Evolutionary conservation across 106 monocot species (phyloP), one percentile per base, ranked within the genome.

Genomic region (Chionographis japonica): DNA sequence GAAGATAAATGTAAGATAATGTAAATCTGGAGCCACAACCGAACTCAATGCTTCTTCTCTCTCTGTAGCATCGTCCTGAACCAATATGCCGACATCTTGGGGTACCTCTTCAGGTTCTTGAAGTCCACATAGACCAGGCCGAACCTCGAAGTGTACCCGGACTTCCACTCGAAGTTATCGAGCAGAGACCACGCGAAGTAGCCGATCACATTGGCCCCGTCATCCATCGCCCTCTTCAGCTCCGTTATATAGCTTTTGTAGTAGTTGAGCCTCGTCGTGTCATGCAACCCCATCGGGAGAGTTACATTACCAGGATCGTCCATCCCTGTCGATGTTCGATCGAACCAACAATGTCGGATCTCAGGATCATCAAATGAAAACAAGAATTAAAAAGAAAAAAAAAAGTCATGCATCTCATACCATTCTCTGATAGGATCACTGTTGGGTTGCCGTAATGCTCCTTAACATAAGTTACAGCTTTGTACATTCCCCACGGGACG

Each of bases 401-500:
- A 46, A 46, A 46, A 46, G 5, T 2, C 5, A 10, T 46, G 5
- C 46, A 10, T 5, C 9, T 5, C 3, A 36, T 83, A 89, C 97
- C 97, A 73, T 93, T 98, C 81, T 98, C 97, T 10, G 92, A 80
- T 8, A 98, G 72, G 61, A 98, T 83, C 16, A 98, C 63, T 38
- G 80, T 81, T 18, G 92, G 97, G 63, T 93, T 92, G 18, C 74
- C 76, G 56, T 92, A 98, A 8, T 73, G 68, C 63, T 87, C 80
- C 61, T 92, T 98, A 0, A 92, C 76, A 54, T 92, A 92, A 8
- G 78, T 87, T 50, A 98, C 70, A n/a, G 92, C 82, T 74, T 93
- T 98, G 80, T 89, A 87, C 73, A 98, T 83, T 40, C 97, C 97
- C 92, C 92, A 92, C 67, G 97, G 97, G 17, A 98, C 97, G 52